Conservation (phyloP, 208 protist species). For the Leishmania major region DNA sequence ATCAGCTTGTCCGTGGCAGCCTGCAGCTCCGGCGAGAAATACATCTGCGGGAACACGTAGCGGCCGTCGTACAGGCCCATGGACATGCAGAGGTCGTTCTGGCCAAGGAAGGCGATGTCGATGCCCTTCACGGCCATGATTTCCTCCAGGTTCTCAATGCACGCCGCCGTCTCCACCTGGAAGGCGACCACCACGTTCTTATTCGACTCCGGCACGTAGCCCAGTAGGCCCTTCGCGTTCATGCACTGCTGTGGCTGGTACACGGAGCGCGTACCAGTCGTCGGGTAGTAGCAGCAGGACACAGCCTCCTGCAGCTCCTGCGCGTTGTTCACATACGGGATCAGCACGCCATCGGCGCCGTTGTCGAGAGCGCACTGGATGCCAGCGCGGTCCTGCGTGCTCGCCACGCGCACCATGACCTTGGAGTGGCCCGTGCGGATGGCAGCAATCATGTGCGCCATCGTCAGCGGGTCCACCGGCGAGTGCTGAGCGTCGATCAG, state of each 20-base stretch:
- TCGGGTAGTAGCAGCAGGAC: constrained; percentile 84
- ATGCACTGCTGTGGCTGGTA: constrained; percentile 85
- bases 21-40: constrained; percentile 73
- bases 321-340: constrained; percentile 84
- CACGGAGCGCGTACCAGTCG: constrained; percentile 71
- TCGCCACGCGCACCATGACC: constrained; percentile 76
- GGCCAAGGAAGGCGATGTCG: constrained; percentile 81
- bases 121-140: constrained; percentile 82
- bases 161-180: constrained; percentile 78
- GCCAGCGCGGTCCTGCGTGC: constrained; percentile 73
- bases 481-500: constrained; percentile 81
- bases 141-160: constrained; percentile 82
- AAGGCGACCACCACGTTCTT: constrained; percentile 82
- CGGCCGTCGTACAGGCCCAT: constrained; percentile 82
- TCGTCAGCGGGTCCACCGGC: constrained; percentile 56
- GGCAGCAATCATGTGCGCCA: constrained; percentile 65
- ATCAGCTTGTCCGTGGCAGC: constrained; percentile 71
- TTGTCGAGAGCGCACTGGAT: constrained; percentile 81
- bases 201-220: constrained; percentile 76
- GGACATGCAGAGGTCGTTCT: constrained; percentile 88
- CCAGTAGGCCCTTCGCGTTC: constrained; percentile 73
- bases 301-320: constrained; percentile 72
- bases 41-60: constrained; percentile 87
- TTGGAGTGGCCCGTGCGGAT: constrained; percentile 67
- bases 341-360: constrained; percentile 80